Evolutionary conservation across 2,329 filamentous ascomycete genomes (phyloP), one percentile per base, ranked within the genome.

Genomic region (Penicillium sp.): DNA sequence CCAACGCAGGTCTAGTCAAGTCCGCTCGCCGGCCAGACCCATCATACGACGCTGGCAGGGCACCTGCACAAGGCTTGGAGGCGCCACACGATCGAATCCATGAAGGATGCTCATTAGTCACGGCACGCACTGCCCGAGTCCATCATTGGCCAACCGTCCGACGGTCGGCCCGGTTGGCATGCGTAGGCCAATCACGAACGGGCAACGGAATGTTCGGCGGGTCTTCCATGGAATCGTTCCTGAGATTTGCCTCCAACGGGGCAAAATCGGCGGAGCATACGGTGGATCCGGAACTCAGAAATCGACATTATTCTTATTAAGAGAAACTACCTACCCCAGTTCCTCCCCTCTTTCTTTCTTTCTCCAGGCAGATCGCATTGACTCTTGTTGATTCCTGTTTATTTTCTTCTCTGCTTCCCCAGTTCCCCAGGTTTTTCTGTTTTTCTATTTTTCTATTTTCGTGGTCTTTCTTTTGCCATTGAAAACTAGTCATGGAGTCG

Each of bases 401-500:
- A 11, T 22, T n/a, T 22, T 30, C 28, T 30, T 5, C 20, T 24
- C 6, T 13, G 30, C 43, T 10, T 48, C 42, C 31, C 33, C 11
- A 20, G 44, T 45, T 30, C 13, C 30, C 16, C n/a, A n/a, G 13
- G 24, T 16, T 41, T 25, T 20, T 36, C 20, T 11, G 4, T 14
- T 33, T 11, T 7, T n/a, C n/a, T n/a, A n/a, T 16, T 41, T 25
- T 20, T 36, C 20, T 11, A 4, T 14, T 33, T 11, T 7, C n/a
- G n/a, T n/a, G n/a, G n/a, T n/a, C 20, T 24, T 18, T 14, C 4
- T 44, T 20, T 27, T 27, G 25, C 25, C 24, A 38, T 20, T 22
- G 14, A 46, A 24, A 27, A 54, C 27, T 28, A 10, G 27, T 20
- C 13, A 63, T 63, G 60, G 59, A 57, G 16, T 27, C 51, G 7